phyloP scores from a whole-genome alignment of 106 monocot genomes.

The Chionographis japonica region DNA sequence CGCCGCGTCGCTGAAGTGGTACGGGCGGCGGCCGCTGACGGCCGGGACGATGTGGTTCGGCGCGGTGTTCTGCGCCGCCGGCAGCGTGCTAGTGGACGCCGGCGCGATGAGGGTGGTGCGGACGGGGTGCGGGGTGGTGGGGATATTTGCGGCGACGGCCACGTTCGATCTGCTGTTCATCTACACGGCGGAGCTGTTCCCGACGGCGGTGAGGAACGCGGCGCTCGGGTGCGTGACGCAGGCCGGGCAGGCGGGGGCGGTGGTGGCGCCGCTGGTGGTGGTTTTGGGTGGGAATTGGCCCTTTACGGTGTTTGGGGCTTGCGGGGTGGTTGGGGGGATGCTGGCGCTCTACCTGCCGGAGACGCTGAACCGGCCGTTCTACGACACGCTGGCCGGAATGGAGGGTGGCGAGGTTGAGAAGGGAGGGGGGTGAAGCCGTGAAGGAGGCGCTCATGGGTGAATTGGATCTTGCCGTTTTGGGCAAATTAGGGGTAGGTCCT shows the following conservation, averaged over 20 bases:
- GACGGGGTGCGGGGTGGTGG: constrained; percentile 63
- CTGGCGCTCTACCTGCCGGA: constrained; percentile 47
- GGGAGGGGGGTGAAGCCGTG: too few species aligned
- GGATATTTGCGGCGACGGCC: constrained; percentile 86
- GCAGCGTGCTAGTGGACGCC: constrained; percentile 13
- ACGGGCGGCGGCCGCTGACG: constrained; percentile 57
- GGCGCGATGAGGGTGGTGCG: constrained; percentile 19
- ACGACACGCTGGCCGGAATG: constrained; percentile 53
- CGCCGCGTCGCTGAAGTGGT: constrained; percentile 34
- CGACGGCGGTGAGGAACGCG: constrained; percentile 72
- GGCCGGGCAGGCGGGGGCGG: constrained; percentile 62
- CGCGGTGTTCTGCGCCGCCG: constrained; percentile 47
- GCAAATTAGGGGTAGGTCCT: too few species aligned
- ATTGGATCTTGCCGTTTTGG: too few species aligned
- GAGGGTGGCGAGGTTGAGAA: constrained; percentile 24
- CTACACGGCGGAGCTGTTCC: constrained; percentile 77
- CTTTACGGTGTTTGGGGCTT: constrained; percentile 51
- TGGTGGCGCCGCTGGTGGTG: constrained; percentile 74
- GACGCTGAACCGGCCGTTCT: constrained; percentile 46
- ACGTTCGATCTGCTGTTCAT: constrained; percentile 73
- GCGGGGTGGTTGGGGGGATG: constrained; percentile 34
- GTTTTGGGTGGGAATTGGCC: constrained; percentile 31
- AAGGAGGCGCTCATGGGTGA: too few species aligned
- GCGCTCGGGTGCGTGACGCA: constrained; percentile 63
- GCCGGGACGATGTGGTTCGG: constrained; percentile 70